phyloP scores from a whole-genome alignment of 2,329 filamentous ascomycete species.

The Grosmannia penicillata region DNA sequence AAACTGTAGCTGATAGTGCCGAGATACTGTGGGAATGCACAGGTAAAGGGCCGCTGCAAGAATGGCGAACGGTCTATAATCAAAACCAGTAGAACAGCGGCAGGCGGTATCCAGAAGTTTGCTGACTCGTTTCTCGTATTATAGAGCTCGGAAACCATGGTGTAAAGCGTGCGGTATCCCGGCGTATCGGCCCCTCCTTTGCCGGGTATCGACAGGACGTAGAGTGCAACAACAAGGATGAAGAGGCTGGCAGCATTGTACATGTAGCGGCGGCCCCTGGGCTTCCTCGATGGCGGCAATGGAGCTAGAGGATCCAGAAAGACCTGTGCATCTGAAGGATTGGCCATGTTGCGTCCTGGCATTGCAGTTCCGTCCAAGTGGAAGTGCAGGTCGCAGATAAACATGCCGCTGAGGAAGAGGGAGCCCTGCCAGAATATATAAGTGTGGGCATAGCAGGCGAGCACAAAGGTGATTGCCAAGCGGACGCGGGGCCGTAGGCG shows the following conservation, averaged over 20 bases:
- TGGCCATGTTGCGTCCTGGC: no score
- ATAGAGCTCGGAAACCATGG: conserved; percentile 11
- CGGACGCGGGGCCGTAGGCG: conserved; percentile 9
- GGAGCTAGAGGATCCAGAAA: no score
- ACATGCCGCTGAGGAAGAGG: conserved; percentile 18
- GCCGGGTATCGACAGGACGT: conserved; percentile 9
- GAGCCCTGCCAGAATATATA: conserved; percentile 15
- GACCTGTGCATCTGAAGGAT: no score
- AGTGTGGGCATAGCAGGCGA: conserved; percentile 13
- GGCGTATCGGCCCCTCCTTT: conserved; percentile 6
- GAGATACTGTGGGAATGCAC: conserved; percentile 25
- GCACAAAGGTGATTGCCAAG: conserved; percentile 5
- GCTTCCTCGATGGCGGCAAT: no score
- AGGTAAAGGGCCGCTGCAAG: conserved; percentile 16
- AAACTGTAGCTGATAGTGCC: conserved; percentile 46
- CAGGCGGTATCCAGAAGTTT: conserved; percentile 14
- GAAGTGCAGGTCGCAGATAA: conserved; percentile 16
- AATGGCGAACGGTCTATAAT: conserved; percentile 10
- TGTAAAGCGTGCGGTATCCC: conserved; percentile 2
- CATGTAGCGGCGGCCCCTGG: background rate
- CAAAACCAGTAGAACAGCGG: conserved; percentile 14
- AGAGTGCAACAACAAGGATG: background rate
- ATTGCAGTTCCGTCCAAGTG: conserved; percentile 16
- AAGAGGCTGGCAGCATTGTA: background rate
- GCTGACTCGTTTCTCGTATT: conserved; percentile 8